Percentiles rank a stretch among this genome's conserved stretches.
Evolutionary conservation across 306 rosid genomes (phyloP).

Genomic region (Prunus salicina): DNA sequence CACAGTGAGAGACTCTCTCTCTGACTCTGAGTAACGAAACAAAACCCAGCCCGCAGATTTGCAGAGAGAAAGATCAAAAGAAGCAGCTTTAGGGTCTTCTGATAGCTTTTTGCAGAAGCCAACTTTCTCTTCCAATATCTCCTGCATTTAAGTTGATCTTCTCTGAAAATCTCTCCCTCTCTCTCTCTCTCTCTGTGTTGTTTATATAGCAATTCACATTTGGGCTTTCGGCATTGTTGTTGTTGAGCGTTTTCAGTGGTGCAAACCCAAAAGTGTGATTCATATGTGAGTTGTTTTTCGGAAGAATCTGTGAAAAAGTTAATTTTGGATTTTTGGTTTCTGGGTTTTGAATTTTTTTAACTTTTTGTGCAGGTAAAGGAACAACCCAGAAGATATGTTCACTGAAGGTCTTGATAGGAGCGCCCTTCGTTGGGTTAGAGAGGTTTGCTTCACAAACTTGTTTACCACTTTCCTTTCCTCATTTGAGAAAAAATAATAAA

Average conservation of each 20-base stretch:
- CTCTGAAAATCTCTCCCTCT: not conserved
- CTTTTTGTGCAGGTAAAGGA: conserved; percentile 29
- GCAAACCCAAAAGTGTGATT: conserved; percentile 18
- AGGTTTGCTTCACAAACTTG: conserved; percentile 43
- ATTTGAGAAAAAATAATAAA: not conserved
- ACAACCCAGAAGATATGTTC: conserved; percentile 45
- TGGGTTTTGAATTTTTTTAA: not conserved
- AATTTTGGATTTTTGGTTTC: conserved; percentile 6
- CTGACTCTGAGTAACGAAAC: not conserved
- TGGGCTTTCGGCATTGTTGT: conserved; percentile 10
- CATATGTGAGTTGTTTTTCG: conserved; percentile 19
- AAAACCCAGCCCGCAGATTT: not conserved
- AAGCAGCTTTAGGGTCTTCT: not conserved
- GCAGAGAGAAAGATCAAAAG: conserved; percentile 2
- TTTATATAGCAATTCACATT: not conserved
- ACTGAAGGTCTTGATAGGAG: conserved; percentile 85
- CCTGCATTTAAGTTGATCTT: conserved; percentile 15
- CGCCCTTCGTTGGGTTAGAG: conserved; percentile 87
- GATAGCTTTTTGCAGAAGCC: conserved; percentile 27
- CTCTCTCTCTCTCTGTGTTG: conserved; percentile 4
- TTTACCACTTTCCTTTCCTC: not conserved
- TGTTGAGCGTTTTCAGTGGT: conserved; percentile 5
- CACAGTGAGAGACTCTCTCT: not conserved
- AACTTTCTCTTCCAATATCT: conserved; percentile 17
- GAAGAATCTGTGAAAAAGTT: not conserved